phyloP scores from a whole-genome alignment of 1,284 basidiomycete species.

The Pisolithus thermaeus region DNA sequence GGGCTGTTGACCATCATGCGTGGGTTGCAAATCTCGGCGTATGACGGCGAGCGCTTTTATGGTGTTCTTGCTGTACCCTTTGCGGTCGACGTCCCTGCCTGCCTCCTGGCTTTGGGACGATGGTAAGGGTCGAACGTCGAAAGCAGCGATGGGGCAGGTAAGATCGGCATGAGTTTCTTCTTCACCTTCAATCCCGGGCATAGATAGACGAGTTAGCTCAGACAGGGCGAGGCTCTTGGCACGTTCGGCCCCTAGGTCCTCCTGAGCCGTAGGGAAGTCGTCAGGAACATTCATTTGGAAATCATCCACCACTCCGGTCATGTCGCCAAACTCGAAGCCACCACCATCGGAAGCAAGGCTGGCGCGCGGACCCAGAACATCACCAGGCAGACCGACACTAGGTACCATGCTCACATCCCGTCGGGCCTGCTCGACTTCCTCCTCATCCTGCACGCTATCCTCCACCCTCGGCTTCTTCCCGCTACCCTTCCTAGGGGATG shows the following conservation, averaged over 20 bases:
- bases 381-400: conserved; percentile 53
- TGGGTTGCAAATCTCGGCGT: conserved; percentile 68
- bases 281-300: conserved; percentile 56
- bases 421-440: conserved; percentile 64
- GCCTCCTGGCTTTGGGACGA: conserved; percentile 40
- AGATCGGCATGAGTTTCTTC: conserved; percentile 65
- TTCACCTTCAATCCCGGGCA: conserved; percentile 58
- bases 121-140: conserved; percentile 61
- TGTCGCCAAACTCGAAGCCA: conserved; percentile 53
- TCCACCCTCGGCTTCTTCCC: conserved; percentile 60
- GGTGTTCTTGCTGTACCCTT: conserved; percentile 86
- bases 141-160: conserved; percentile 75
- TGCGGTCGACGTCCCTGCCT: conserved; percentile 46
- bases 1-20: conserved; percentile 65
- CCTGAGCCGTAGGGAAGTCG: conserved; percentile 26
- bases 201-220: conserved; percentile 61
- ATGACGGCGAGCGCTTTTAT: conserved; percentile 85
- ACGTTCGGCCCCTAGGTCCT: conserved; percentile 24
- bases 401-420: conserved; percentile 57
- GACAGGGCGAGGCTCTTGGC: conserved; percentile 39
- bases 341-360: conserved; percentile 49
- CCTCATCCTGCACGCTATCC: conserved; percentile 42
- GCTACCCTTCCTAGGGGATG: conserved; percentile 48
- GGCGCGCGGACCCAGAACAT: conserved; percentile 41
- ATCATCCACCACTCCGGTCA: conserved; percentile 49